Base-by-base conservation (phyloP, 352 stramenopile species). In the Phytophthora podocarpi region DNA sequence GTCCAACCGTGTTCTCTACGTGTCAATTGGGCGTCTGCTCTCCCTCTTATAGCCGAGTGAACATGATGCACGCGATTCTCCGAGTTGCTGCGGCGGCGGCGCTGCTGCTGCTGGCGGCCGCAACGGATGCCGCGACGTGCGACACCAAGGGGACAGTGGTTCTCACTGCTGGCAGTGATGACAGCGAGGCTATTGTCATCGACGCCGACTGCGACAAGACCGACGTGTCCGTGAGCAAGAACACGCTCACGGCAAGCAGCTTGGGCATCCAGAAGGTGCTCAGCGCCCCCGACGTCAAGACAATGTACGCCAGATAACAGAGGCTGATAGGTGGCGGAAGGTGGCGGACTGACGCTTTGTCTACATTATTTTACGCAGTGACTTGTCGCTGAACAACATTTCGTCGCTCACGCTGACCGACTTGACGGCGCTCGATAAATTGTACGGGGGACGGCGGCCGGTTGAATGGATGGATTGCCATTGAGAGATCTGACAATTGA, bases 311-410 rank as follows among this genome's bases (percentile, higher is more conserved):
- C 4, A 15, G 9, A 23, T 43, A 11, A 42, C n/a, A n/a, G n/a
- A n/a, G n/a, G n/a, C n/a, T n/a, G n/a, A n/a, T n/a, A 41, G 15
- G 20, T 36, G 28, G 20, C 10, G 26, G 4, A 18, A 16, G 8
- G 18, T 6, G 4, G 13, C 10, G 21, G 39, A 43, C 49, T 67
- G 40, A 53, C 54, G 26, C 28, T 56, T 49, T 65, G 20, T 59
- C 21, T 56, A 26, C 28, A 56, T 23, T 27, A 30, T 12, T 48
- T 34, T 15, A 26, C 56, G 3, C 45, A 81, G 72, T 28, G 57
- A 74, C 41, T 65, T 86, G 23, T 76, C 76, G 26, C 59, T 78
- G n/a, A 86, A 86, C 59, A 83, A 80, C 47, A 73, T 86, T 27
- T 64, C 77, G 27, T 67, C 72, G 7, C 37, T 85, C 12, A 52